Percentiles rank a stretch among this genome's conserved stretches.
Evolutionary conservation across 306 rosid genomes (phyloP).

Genomic region (Prunus campanulata): DNA sequence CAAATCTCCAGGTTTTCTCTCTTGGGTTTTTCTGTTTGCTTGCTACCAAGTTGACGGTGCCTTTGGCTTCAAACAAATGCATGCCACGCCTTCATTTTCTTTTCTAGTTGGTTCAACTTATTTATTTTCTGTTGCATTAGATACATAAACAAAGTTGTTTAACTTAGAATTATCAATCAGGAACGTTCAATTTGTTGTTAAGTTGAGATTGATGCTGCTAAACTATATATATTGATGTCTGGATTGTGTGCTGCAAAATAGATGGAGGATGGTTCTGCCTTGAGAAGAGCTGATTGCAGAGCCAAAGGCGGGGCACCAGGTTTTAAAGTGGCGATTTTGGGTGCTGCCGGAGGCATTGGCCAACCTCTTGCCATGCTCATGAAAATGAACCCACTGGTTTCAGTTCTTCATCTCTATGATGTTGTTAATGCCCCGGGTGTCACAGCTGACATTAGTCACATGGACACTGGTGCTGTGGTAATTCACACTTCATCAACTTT

Average conservation of each 20-base stretch:
- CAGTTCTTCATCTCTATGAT: constrained; percentile 95
- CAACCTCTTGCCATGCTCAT: constrained; percentile 83
- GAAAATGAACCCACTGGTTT: constrained; percentile 93
- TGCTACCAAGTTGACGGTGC: neutral
- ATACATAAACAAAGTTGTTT: too few species aligned
- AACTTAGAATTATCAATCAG: too few species aligned
- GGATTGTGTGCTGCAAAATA: constrained; percentile 6
- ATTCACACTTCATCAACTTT: neutral
- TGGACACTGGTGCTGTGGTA: constrained; percentile 99
- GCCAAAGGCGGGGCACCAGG: constrained; percentile 93
- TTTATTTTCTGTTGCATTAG: too few species aligned
- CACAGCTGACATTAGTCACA: constrained; percentile 93
- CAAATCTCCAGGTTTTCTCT: constrained; percentile 51
- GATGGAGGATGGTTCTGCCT: constrained; percentile 43
- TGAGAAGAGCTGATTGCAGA: constrained; percentile 57
- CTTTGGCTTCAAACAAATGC: too few species aligned
- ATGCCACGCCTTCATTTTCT: too few species aligned
- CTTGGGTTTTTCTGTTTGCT: neutral
- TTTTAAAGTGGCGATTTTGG: constrained; percentile 84
- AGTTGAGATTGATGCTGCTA: neutral
- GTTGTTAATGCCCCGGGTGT: constrained; percentile 94
- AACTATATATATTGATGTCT: neutral
- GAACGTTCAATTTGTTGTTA: neutral
- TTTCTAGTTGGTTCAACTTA: too few species aligned
- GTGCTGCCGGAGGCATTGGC: constrained; percentile 97